Conservation (phyloP, 2,329 filamentous ascomycete genomes). For the Neocucurbitaria cava region DNA sequence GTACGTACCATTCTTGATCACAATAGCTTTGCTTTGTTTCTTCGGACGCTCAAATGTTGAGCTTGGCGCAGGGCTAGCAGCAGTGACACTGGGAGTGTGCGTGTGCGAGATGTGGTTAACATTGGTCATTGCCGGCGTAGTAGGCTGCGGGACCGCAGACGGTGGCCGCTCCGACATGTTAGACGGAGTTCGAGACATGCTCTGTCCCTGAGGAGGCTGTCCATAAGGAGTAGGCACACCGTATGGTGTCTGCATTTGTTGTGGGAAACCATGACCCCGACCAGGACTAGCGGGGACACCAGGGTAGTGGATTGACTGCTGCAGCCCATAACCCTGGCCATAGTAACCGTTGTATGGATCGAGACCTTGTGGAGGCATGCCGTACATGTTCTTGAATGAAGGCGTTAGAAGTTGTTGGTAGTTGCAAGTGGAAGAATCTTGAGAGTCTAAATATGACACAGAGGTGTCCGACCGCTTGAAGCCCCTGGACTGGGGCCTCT, state of each 20-base stretch:
- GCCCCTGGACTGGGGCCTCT: constrained; percentile 25
- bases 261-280: constrained; percentile 56
- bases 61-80: constrained; percentile 67
- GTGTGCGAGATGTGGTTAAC: constrained; percentile 55
- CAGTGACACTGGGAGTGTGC: constrained; percentile 62
- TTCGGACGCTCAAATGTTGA: constrained; percentile 68
- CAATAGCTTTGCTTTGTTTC: constrained; percentile 75
- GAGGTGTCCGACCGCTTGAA: constrained; percentile 31
- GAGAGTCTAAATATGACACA: constrained; percentile 50
- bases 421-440: constrained; percentile 72
- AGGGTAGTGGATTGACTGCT: constrained; percentile 54
- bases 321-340: constrained; percentile 59
- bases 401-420: constrained; percentile 77
- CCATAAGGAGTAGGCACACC: constrained; percentile 60
- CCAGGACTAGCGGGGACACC: constrained; percentile 55
- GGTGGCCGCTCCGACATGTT: constrained; percentile 64
- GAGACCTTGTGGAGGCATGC: constrained; percentile 60
- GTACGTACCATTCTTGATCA: constrained; percentile 72
- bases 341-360: constrained; percentile 51
- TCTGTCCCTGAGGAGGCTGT: constrained; percentile 64
- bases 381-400: constrained; percentile 69
- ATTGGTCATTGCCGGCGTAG: constrained; percentile 58
- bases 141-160: constrained; percentile 67
- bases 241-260: constrained; percentile 53
- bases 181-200: constrained; percentile 70